phyloP scores from a whole-genome alignment of 306 rosid genomes.

The Vigna angularis region DNA sequence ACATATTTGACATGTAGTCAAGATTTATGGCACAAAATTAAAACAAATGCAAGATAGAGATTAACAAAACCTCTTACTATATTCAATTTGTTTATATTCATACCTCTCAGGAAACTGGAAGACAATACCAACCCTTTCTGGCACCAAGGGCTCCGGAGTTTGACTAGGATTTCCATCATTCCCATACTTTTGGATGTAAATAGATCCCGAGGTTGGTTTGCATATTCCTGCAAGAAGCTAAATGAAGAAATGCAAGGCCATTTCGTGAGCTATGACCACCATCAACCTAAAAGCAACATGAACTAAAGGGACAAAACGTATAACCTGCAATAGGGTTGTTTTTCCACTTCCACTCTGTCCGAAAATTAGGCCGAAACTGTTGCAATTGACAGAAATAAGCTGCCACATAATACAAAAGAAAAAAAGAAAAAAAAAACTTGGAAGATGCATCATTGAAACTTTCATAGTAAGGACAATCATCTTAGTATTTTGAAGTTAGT shows the following conservation, averaged over 20 bases:
- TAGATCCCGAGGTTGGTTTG: conserved; percentile 90
- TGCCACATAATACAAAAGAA: conserved; percentile 28
- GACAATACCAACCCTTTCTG: conserved; percentile 93
- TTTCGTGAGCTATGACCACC: not conserved
- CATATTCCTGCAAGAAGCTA: conserved; percentile 93
- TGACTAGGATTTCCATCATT: conserved; percentile 69
- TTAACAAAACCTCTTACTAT: conserved; percentile 19
- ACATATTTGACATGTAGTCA: not conserved
- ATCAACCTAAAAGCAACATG: conserved; percentile 20
- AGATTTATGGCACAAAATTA: conserved; percentile 21
- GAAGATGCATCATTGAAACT: not conserved
- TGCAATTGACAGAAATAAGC: conserved; percentile 44
- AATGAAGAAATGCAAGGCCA: conserved; percentile 18
- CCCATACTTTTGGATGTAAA: conserved; percentile 69
- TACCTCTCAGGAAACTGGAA: conserved; percentile 99
- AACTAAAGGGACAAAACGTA: conserved; percentile 12
- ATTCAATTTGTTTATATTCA: conserved; percentile 21
- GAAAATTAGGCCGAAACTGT: conserved; percentile 88
- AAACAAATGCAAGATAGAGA: conserved; percentile 17
- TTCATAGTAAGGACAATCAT: conserved; percentile 23
- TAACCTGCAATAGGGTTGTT: conserved; percentile 90
- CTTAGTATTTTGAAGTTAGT: conserved; percentile 6
- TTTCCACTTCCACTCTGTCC: conserved; percentile 96
- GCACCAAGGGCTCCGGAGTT: conserved; percentile 63
- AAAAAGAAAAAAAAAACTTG: not conserved